Evolutionary conservation across 2,329 filamentous ascomycete genomes (phyloP).

Genomic region (Incumbomyces lentus): DNA sequence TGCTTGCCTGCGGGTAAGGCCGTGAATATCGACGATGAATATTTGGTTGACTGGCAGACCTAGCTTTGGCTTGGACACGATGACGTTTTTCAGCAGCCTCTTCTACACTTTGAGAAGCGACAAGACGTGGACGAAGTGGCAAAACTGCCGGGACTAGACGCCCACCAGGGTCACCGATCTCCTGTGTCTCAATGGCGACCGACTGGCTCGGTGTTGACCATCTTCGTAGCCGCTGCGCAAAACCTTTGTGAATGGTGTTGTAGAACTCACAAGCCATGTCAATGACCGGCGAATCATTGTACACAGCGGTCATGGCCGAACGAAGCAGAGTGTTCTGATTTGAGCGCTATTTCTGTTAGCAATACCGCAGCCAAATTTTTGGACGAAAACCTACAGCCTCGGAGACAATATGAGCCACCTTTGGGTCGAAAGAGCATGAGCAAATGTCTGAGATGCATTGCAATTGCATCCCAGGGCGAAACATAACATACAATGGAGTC

Average conservation of each 20-base stretch:
- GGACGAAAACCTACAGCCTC: neutral
- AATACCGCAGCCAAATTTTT: neutral
- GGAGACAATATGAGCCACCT: neutral
- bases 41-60: constrained; percentile 3
- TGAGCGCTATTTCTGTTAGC: neutral
- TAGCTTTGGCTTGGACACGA: neutral
- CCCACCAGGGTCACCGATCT: neutral
- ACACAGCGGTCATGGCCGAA: neutral
- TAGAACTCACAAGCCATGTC: neutral
- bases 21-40: constrained; percentile 2
- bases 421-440: neutral
- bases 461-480: neutral
- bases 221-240: neutral
- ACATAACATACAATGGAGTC: constrained; percentile 2
- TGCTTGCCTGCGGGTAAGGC: neutral
- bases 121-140: neutral
- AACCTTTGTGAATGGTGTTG: constrained; percentile 1
- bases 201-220: neutral
- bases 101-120: neutral
- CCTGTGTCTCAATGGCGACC: neutral
- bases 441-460: neutral
- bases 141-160: neutral
- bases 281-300: neutral
- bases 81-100: neutral
- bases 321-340: neutral